Evolutionary conservation across 306 rosid species (phyloP).

Genomic region (Boehmeria nivea): DNA sequence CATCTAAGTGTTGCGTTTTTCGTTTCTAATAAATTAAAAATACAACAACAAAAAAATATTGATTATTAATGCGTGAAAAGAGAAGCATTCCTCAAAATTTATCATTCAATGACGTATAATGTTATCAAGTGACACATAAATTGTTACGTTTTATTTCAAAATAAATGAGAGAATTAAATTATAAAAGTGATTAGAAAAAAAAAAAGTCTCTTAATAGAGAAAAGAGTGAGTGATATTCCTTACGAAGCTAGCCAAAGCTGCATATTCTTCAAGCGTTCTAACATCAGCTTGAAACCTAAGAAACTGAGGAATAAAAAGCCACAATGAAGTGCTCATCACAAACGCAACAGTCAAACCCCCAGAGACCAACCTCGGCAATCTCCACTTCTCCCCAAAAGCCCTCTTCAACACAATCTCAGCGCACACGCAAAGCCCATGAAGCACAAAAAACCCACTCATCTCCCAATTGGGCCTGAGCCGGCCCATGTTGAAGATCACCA

Average conservation of each 20-base stretch:
- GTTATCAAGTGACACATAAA: too few relatives aligned
- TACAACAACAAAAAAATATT: too few relatives aligned
- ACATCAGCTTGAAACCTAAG: constrained; percentile 32
- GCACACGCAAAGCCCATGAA: constrained; percentile 48
- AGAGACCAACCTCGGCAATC: constrained; percentile 38
- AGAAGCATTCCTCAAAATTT: too few relatives aligned
- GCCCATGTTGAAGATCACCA: constrained; percentile 47
- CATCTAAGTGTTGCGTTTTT: too few relatives aligned
- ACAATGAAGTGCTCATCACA: constrained; percentile 33
- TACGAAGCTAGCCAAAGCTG: constrained; percentile 31
- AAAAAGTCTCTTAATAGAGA: not conserved
- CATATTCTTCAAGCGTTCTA: constrained; percentile 43
- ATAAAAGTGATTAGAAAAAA: too few relatives aligned
- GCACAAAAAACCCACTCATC: constrained; percentile 51
- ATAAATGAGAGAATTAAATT: not conserved
- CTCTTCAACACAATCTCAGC: constrained; percentile 47
- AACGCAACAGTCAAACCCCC: constrained; percentile 41
- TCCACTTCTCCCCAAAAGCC: constrained; percentile 19
- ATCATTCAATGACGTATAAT: too few relatives aligned
- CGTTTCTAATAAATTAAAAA: too few relatives aligned
- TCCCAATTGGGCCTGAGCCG: constrained; percentile 45
- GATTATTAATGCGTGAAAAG: too few relatives aligned
- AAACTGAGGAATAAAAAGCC: constrained; percentile 59
- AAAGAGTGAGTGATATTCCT: constrained; percentile 14
- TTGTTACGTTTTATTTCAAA: too few relatives aligned